Base-by-base conservation (phyloP, 1,139 yeast genomes). In the Meyerozyma athensensis region DNA sequence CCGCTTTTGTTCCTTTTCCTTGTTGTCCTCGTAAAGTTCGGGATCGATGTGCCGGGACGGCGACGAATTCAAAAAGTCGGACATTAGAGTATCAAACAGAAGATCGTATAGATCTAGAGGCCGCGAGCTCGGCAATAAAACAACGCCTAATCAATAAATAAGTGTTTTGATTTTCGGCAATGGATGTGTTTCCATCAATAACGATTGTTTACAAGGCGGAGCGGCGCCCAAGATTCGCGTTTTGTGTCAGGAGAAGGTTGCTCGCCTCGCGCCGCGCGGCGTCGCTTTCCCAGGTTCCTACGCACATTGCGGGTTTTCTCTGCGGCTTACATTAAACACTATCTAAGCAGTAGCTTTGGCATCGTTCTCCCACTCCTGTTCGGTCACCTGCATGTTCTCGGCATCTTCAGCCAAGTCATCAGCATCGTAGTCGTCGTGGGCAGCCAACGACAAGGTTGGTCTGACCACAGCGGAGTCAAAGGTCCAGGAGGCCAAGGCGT, bases 401-500 rank as follows among this genome's bases (percentile, higher is more conserved):
- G 77, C 70, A 26, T 68, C 72, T 44, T 71, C 77, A 39, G 72
- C 78, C 49, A 76, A 79, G 40, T 74, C 83, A 36, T 65, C 71
- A 44, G 52, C 65, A 38, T 72, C 72, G 47, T 77, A 80, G 42
- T 79, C 82, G 39, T 70, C 80, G 43, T 79, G 74, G 48, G 84
- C 86, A 59, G 84, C 86, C 65, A 84, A 77, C 12, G 89, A 80
- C 56, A 83, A 74, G 47, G 89, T 77, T 59, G 92, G 92, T 65
- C 81, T 81, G 47, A 83, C 86, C 42, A 74, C 87, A 50, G 92
- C 92, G 40, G 77, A 66, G 58, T 83, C 92, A 53, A 83, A 75
- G 50, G 94, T 84, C 94, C 94, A 84, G 24, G 84, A 72, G 48
- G 85, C 89, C 56, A 84, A 72, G 41, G 94, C 89, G 48, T 80